A percentile compares a stretch with the other conserved stretches of the same genome.
These are phyloP conservation scores for Ascosphaera acerosa DNA, from an alignment of 2,329 filamentous ascomycete genomes.

Conservation along the genomic window DNA sequence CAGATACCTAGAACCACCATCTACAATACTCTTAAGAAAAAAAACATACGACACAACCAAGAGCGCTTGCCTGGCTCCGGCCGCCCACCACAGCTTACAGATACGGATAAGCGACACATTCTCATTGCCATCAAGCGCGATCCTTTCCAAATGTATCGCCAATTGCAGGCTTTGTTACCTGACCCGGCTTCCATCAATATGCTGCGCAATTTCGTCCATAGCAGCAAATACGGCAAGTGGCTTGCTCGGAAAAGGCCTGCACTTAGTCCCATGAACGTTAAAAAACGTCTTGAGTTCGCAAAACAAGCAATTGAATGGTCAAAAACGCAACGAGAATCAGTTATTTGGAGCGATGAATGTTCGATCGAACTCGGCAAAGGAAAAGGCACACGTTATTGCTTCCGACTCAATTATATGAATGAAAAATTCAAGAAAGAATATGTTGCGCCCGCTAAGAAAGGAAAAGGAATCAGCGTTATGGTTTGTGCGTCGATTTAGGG, in stretches of 20 bases:
- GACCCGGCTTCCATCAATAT: not conserved
- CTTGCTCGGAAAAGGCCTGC: conserved; percentile 2
- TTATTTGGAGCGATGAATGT: conserved; percentile 3
- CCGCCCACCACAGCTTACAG: not conserved
- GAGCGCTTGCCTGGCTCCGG: not conserved
- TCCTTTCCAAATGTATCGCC: too few relatives aligned
- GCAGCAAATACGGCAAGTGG: conserved; percentile 1
- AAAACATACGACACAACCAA: not conserved
- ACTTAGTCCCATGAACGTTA: not conserved
- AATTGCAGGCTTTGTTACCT: not conserved
- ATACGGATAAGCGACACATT: not conserved
- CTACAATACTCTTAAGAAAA: not conserved
- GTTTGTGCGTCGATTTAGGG: not conserved
- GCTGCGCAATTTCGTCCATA: not conserved
- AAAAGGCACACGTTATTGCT: conserved; percentile 3
- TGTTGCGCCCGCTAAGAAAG: not conserved
- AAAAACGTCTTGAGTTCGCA: not conserved
- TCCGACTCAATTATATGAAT: not conserved
- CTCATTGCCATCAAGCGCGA: not conserved
- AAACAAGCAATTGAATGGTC: not conserved
- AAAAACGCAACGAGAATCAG: not conserved
- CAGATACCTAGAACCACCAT: not conserved
- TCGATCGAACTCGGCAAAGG: conserved; percentile 1
- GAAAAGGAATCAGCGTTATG: not conserved
- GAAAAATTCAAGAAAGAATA: conserved; percentile 1